phyloP scores from a whole-genome alignment of 2,329 filamentous ascomycete genomes.

The Exophiala aquamarina region DNA sequence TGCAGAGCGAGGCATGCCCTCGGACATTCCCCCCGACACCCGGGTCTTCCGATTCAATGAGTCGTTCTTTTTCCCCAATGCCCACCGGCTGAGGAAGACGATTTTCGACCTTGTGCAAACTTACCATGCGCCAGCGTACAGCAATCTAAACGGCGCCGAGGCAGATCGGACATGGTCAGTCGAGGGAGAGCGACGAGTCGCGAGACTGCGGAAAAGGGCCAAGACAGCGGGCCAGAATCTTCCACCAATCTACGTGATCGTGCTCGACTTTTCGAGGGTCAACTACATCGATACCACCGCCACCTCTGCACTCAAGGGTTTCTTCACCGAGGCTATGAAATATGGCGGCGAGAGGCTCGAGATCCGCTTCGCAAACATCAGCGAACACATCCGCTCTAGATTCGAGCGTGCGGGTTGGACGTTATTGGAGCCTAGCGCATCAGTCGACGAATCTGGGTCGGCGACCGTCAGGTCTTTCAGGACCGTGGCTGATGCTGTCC shows the following conservation, averaged over 20 bases:
- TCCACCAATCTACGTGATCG: slow-evolving; percentile 47
- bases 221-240: slow-evolving; percentile 35
- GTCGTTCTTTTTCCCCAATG: slow-evolving; percentile 62
- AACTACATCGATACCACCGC: slow-evolving; percentile 57
- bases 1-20: slow-evolving; percentile 22
- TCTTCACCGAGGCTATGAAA: slow-evolving; percentile 49
- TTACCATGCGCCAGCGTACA: slow-evolving; percentile 42
- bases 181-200: slow-evolving; percentile 49
- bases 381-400: slow-evolving; percentile 36
- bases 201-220: slow-evolving; percentile 44
- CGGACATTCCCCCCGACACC: slow-evolving; percentile 45
- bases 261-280: slow-evolving; percentile 55
- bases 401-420: slow-evolving; percentile 38
- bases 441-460: slow-evolving; percentile 5
- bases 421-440: slow-evolving; percentile 20
- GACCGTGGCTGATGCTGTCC: slow-evolving; percentile 20
- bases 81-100: slow-evolving; percentile 51
- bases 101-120: slow-evolving; percentile 54
- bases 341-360: slow-evolving; percentile 50
- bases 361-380: slow-evolving; percentile 52
- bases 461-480: slow-evolving; percentile 18
- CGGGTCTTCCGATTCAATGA: slow-evolving; percentile 59
- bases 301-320: slow-evolving; percentile 48
- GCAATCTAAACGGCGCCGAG: slow-evolving; percentile 36
- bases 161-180: slow-evolving; percentile 57